Evolutionary conservation across 768 basidiomycete genomes (phyloP).

Genomic region (Pisolithus microcarpus): DNA sequence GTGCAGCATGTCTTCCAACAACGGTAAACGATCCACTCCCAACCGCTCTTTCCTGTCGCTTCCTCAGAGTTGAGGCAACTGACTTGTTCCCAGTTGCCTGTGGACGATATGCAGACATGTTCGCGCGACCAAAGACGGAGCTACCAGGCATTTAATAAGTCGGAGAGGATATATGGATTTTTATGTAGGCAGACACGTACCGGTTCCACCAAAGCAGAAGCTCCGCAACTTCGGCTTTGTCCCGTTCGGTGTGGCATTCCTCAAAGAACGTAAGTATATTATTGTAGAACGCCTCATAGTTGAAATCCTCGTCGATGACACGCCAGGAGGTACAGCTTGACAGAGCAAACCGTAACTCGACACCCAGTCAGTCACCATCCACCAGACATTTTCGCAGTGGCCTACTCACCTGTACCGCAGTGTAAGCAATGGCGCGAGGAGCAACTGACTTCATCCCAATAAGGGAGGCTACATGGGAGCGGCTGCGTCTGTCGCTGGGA

Average conservation of each 20-base stretch:
- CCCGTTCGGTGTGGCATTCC: constrained; percentile 46
- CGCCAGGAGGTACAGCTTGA: constrained; percentile 7
- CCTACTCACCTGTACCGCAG: constrained; percentile 17
- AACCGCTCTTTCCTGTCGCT: constrained; percentile 35
- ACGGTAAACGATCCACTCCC: constrained; percentile 29
- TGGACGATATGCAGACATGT: constrained; percentile 25
- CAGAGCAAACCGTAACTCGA: constrained; percentile 11
- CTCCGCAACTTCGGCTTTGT: constrained; percentile 28
- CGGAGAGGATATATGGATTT: constrained; percentile 20
- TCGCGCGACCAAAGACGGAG: constrained; percentile 6
- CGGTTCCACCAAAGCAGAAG: constrained; percentile 25
- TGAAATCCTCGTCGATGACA: constrained; percentile 4
- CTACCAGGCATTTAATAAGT: constrained; percentile 10
- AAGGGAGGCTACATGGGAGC: constrained; percentile 2
- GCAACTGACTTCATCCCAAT: constrained; percentile 8
- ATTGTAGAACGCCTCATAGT: constrained; percentile 37
- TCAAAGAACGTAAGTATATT: constrained; percentile 48
- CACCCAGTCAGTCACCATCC: neutral
- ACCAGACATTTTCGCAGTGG: neutral
- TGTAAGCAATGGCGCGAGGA: constrained; percentile 17
- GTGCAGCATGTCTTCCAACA: too few relatives aligned
- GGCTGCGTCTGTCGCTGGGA: constrained; percentile 3
- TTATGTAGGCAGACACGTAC: constrained; percentile 16
- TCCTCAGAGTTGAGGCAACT: constrained; percentile 41
- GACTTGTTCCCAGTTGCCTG: constrained; percentile 39